Percentiles rank a stretch among this genome's conserved stretches.
Evolutionary conservation across 305 asterid genomes (phyloP).

Genomic region (Fraxinus latifolia): DNA sequence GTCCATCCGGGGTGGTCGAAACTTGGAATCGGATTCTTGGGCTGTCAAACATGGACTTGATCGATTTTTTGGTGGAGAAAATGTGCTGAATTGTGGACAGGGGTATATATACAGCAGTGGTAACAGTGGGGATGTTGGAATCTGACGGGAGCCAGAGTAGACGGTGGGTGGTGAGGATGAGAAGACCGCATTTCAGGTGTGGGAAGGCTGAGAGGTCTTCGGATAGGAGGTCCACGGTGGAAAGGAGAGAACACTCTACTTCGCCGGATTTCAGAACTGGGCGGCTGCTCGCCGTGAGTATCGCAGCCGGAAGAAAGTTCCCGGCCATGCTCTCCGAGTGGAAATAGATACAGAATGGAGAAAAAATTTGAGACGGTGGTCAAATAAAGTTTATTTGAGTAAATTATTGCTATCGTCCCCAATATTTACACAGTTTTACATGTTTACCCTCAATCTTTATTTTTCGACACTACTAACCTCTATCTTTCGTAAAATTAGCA

Average conservation of each 20-base stretch:
- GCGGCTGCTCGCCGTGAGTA: constrained; percentile 68
- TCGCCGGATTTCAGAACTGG: constrained; percentile 65
- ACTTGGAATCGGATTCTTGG: constrained; percentile 82
- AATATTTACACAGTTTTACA: not conserved
- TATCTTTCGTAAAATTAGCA: not conserved
- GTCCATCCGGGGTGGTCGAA: constrained; percentile 50
- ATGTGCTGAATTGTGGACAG: constrained; percentile 57
- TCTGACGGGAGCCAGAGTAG: constrained; percentile 67
- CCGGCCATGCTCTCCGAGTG: constrained; percentile 37
- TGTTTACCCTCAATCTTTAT: not conserved
- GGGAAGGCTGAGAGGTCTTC: constrained; percentile 71
- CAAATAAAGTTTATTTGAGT: not conserved
- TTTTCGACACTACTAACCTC: not conserved
- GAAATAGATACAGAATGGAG: not conserved
- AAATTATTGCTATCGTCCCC: not conserved
- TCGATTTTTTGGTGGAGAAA: constrained; percentile 50
- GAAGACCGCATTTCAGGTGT: constrained; percentile 60
- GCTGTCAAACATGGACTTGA: constrained; percentile 75
- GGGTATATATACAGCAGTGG: constrained; percentile 45
- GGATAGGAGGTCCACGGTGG: constrained; percentile 64
- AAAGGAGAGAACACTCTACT: constrained; percentile 73
- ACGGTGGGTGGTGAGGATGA: constrained; percentile 80
- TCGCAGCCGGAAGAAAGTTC: constrained; percentile 57
- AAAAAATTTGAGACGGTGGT: not conserved
- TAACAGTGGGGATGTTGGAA: constrained; percentile 24